Conservation (phyloP, 805 yeast species). For the Cyberlindnera americana region DNA sequence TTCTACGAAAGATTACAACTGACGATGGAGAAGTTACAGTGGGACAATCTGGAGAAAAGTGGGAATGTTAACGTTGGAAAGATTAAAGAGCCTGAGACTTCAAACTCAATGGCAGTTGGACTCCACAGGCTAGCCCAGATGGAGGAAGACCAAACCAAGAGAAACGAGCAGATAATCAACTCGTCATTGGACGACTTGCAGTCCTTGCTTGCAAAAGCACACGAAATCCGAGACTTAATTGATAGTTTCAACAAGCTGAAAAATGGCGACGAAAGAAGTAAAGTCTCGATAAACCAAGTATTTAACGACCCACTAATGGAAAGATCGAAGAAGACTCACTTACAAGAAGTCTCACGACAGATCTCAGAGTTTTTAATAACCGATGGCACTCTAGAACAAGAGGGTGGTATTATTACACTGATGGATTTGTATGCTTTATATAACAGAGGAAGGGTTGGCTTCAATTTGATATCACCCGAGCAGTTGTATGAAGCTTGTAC, state of each 20-base stretch:
- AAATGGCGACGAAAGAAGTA: slow-evolving; percentile 26
- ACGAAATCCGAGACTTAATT: slow-evolving; percentile 60
- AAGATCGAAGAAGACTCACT: slow-evolving; percentile 38
- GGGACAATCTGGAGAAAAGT: slow-evolving; percentile 39
- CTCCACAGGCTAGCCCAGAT: slow-evolving; percentile 64
- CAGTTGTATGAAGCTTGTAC: slow-evolving; percentile 64
- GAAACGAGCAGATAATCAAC: slow-evolving; percentile 58
- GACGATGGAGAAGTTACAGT: slow-evolving; percentile 45
- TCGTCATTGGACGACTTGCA: slow-evolving; percentile 75
- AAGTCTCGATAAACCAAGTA: no score
- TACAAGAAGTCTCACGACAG: slow-evolving; percentile 74
- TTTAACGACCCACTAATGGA: slow-evolving; percentile 20
- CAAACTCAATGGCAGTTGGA: slow-evolving; percentile 52
- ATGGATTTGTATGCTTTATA: slow-evolving; percentile 62
- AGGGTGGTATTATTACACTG: slow-evolving; percentile 58
- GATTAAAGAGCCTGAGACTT: no score
- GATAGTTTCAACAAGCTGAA: slow-evolving; percentile 33
- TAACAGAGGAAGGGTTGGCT: slow-evolving; percentile 62
- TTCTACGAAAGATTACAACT: slow-evolving; percentile 46
- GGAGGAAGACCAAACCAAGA: slow-evolving; percentile 50
- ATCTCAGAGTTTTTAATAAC: slow-evolving; percentile 63
- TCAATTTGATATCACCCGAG: slow-evolving; percentile 63
- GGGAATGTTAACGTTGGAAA: slow-evolving; percentile 32
- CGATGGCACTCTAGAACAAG: slow-evolving; percentile 41
- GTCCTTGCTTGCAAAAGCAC: slow-evolving; percentile 72